phyloP scores from a whole-genome alignment of 805 yeast genomes.

The Wickerhamomyces sydowiorum region DNA sequence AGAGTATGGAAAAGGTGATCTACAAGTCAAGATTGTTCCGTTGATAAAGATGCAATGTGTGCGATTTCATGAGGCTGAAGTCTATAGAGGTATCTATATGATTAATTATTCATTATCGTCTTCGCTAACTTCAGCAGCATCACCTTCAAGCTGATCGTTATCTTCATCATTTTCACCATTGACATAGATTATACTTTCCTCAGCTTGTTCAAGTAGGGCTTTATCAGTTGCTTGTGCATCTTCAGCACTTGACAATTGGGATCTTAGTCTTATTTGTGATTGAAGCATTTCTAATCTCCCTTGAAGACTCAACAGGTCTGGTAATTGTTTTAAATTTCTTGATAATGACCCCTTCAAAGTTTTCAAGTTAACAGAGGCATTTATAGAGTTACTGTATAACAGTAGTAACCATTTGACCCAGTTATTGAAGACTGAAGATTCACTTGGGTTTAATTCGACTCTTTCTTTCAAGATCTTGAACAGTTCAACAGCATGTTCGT shows the following conservation, averaged over 20 bases:
- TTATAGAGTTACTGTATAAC: conserved; percentile 43
- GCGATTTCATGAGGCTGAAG: background rate
- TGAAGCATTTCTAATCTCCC: conserved; percentile 78
- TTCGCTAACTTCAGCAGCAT: conserved; percentile 33
- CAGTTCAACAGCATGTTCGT: conserved; percentile 35
- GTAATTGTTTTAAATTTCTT: conserved; percentile 51
- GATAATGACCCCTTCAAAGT: conserved; percentile 52
- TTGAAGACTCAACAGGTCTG: conserved; percentile 70
- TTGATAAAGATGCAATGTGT: too few species aligned
- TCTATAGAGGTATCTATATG: background rate
- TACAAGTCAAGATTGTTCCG: too few species aligned
- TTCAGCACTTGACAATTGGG: conserved; percentile 37
- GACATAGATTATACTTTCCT: conserved; percentile 26
- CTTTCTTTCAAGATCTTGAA: conserved; percentile 41
- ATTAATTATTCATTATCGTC: conserved; percentile 8
- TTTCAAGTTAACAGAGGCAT: conserved; percentile 35
- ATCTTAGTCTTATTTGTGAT: conserved; percentile 70
- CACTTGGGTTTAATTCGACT: conserved; percentile 38
- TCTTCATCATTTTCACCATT: conserved; percentile 41
- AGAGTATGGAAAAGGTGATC: too few species aligned
- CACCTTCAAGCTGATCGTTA: conserved; percentile 27
- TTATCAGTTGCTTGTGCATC: conserved; percentile 24
- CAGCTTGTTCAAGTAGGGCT: conserved; percentile 25
- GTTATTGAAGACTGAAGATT: conserved; percentile 33
- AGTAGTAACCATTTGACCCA: conserved; percentile 86